A percentile compares a stretch with the other conserved stretches of the same genome.
phyloP scores from a whole-genome alignment of 352 stramenopile genomes.

The Phytophthora ramorum region DNA sequence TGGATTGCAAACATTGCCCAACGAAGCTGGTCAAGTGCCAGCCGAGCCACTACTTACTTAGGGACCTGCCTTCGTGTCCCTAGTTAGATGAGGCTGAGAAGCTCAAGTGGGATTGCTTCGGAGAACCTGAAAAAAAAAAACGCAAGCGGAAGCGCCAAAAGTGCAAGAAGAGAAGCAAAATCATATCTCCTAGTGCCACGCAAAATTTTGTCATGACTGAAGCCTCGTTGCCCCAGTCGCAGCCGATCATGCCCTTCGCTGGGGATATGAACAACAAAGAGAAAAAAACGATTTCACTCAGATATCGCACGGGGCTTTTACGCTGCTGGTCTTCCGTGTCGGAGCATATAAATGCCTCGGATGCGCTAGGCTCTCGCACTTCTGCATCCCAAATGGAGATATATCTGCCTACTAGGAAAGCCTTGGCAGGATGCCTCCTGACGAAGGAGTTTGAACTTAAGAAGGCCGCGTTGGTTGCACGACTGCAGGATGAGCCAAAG shows the following conservation, averaged over 20 bases:
- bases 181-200: neutral
- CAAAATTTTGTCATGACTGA: constrained; percentile 11
- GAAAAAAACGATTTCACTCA: constrained; percentile 4
- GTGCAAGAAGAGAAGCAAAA: neutral
- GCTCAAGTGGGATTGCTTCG: constrained; percentile 6
- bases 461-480: constrained; percentile 4
- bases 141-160: neutral
- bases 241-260: neutral
- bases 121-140: constrained; percentile 3
- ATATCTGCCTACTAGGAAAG: constrained; percentile 2
- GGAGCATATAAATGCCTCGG: constrained; percentile 4
- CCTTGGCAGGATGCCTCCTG: constrained; percentile 4
- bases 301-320: constrained; percentile 10
- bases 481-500: constrained; percentile 7
- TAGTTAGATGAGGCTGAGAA: neutral
- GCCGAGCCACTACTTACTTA: constrained; percentile 7
- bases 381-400: constrained; percentile 5
- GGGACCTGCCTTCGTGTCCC: neutral
- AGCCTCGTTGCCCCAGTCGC: constrained; percentile 2
- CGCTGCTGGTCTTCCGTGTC: constrained; percentile 9
- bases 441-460: constrained; percentile 2
- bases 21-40: constrained; percentile 4
- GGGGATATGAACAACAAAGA: neutral
- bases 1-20: neutral
- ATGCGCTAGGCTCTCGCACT: constrained; percentile 1